A percentile compares a stretch with the other conserved stretches of the same genome.
phyloP scores from a whole-genome alignment of 805 yeast genomes.

The Teunomyces tritomae region DNA sequence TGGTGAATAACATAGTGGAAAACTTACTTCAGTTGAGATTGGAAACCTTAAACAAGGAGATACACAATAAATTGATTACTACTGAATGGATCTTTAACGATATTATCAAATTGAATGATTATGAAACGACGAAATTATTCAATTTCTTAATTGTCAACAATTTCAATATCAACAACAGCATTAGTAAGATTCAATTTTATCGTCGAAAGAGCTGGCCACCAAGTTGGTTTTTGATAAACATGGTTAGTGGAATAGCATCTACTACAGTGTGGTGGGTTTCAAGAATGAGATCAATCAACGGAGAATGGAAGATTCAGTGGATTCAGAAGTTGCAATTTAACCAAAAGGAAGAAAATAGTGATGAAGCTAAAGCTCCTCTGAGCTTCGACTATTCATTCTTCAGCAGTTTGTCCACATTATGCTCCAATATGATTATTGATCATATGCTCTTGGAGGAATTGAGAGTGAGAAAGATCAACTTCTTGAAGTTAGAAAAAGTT shows the following conservation, averaged over 20 bases:
- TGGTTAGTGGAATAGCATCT: constrained; percentile 35
- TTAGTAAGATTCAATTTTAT: constrained; percentile 33
- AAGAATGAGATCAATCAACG: constrained; percentile 45
- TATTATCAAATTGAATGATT: constrained; percentile 47
- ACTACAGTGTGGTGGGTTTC: constrained; percentile 53
- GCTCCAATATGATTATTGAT: constrained; percentile 49
- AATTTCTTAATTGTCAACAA: constrained; percentile 25
- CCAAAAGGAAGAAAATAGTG: constrained; percentile 3
- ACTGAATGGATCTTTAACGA: constrained; percentile 69
- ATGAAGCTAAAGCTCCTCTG: constrained; percentile 2
- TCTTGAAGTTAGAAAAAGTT: constrained; percentile 16
- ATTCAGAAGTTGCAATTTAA: constrained; percentile 28
- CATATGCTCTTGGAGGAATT: constrained; percentile 54
- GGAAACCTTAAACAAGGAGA: constrained; percentile 48
- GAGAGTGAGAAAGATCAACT: constrained; percentile 35
- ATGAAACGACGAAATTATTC: constrained; percentile 45
- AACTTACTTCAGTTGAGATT: constrained; percentile 46
- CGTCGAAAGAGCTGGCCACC: constrained; percentile 55
- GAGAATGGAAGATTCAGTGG: constrained; percentile 59
- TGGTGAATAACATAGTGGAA: constrained; percentile 30
- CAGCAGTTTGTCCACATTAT: constrained; percentile 36
- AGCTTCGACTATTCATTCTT: constrained; percentile 32
- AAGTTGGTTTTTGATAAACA: constrained; percentile 51
- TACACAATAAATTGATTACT: constrained; percentile 55
- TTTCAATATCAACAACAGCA: constrained; percentile 12